Percentiles rank a stretch among this genome's conserved stretches.
These are phyloP conservation scores for Emmonsiellopsis sp. DNA, from an alignment of 2,329 filamentous ascomycete genomes.

Conservation along the genomic window DNA sequence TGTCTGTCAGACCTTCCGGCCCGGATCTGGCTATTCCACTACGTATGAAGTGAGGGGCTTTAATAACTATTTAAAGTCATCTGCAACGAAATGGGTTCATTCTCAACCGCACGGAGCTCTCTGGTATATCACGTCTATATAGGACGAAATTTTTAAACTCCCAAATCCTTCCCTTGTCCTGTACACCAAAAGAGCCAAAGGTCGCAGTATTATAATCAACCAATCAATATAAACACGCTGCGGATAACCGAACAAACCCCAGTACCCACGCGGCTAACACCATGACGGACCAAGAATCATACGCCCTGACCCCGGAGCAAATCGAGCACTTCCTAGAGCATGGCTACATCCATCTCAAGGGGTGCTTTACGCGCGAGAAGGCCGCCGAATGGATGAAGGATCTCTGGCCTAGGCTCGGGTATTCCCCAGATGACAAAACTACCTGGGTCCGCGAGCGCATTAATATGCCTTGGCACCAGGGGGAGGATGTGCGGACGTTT, in stretches of 20 bases:
- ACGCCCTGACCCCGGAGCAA: conserved; percentile 34
- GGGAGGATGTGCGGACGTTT: conserved; percentile 45
- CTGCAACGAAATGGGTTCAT: too few species aligned
- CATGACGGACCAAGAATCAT: neutral
- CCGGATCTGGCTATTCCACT: too few species aligned
- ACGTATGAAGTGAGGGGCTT: too few species aligned
- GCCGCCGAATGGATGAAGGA: conserved; percentile 39
- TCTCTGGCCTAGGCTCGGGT: conserved; percentile 57
- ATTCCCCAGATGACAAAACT: conserved; percentile 52
- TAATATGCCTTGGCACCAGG: conserved; percentile 55
- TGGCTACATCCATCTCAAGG: conserved; percentile 45
- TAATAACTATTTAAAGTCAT: too few species aligned
- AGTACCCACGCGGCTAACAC: neutral
- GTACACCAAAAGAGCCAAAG: too few species aligned
- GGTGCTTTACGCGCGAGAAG: conserved; percentile 43
- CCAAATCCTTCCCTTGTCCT: too few species aligned
- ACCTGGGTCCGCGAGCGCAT: conserved; percentile 55
- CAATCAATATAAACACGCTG: neutral
- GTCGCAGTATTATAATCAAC: neutral
- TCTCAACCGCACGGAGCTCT: too few species aligned
- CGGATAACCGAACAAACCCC: too few species aligned
- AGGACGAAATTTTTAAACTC: too few species aligned
- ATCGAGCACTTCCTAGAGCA: conserved; percentile 46
- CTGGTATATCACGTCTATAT: too few species aligned
- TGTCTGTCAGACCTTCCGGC: too few species aligned